These are phyloP conservation scores for Suillus fuscotomentosus DNA, from an alignment of 768 basidiomycete genomes.

Conservation along the genomic window DNA sequence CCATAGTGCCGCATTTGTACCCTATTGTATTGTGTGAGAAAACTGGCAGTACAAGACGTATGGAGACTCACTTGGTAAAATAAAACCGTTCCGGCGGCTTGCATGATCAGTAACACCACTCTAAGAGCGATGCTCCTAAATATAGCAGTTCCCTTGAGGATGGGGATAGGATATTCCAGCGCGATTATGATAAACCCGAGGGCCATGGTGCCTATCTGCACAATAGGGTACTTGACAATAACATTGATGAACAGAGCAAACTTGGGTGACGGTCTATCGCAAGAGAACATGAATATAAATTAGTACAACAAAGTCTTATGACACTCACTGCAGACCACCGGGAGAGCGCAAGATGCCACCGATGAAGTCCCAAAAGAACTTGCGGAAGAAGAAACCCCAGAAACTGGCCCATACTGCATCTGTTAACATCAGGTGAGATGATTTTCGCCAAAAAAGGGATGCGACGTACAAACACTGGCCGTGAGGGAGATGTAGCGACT, in stretches of 20 bases:
- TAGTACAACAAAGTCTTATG: neutral
- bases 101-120: conserved; percentile 61
- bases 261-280: conserved; percentile 54
- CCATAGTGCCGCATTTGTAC: conserved; percentile 81
- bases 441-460: neutral
- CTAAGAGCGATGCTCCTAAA: conserved; percentile 66
- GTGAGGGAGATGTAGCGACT: conserved; percentile 66
- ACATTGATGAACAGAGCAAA: conserved; percentile 64
- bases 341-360: conserved; percentile 75
- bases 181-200: conserved; percentile 58
- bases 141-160: conserved; percentile 50
- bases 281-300: conserved; percentile 2
- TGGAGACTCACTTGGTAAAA: conserved; percentile 69
- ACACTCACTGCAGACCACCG: conserved; percentile 74
- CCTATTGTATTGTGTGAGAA: conserved; percentile 41
- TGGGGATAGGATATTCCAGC: conserved; percentile 71
- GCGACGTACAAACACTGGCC: conserved; percentile 67
- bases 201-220: conserved; percentile 68
- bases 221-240: conserved; percentile 75
- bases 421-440: conserved; percentile 28
- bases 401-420: conserved; percentile 81
- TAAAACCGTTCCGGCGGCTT: conserved; percentile 60
- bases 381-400: conserved; percentile 82
- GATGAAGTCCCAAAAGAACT: conserved; percentile 98
- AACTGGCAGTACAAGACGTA: neutral